Evolutionary conservation across 768 basidiomycete genomes (phyloP), one percentile per base, ranked within the genome.

Genomic region (Mycena maculata): DNA sequence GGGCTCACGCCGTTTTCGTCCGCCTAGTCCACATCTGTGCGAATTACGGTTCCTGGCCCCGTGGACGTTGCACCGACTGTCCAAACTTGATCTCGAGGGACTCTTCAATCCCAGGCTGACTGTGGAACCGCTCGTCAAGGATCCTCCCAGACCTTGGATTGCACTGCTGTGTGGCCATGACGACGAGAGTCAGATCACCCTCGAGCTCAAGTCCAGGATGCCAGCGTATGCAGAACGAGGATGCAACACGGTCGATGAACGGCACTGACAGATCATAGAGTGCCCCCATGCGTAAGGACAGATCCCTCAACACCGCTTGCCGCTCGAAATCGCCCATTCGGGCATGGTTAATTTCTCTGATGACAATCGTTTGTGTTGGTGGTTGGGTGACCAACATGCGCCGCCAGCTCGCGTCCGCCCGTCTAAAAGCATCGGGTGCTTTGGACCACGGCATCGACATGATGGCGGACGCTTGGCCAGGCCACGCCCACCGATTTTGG

Each of bases 201-300:
- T 31, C n/a, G n/a, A n/a, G n/a, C n/a, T n/a, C n/a, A n/a, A n/a
- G n/a, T n/a, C n/a, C n/a, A n/a, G n/a, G n/a, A 13, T 41, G 25
- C 60, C 60, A 61, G 18, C n/a, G 38, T n/a, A 61, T 31, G 39
- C 38, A 30, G 27, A 61, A 61, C 1, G 25, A 41, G 7, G 36
- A 18, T 0, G 27, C 18, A 11, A 28, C 27, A 18, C 39, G 36
- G 28, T 61, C 38, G 23, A 61, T 42, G 49, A 61, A n/a, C 18
- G 47, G 33, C 39, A 61, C 48, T 4, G 49, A 11, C 4, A 50
- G 22, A 36, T 52, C 60, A n/a, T 61, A 61, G 2, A 61, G 49
- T 3, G 13, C 20, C 5, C 48, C 60, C 60, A 61, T 61, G 60
- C 38, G 31, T 27, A 61, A 16, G 5, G 18, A 30, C 23, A 28